phyloP scores from a whole-genome alignment of 495 filamentous ascomycete genomes.

The Aspergillus diversus region DNA sequence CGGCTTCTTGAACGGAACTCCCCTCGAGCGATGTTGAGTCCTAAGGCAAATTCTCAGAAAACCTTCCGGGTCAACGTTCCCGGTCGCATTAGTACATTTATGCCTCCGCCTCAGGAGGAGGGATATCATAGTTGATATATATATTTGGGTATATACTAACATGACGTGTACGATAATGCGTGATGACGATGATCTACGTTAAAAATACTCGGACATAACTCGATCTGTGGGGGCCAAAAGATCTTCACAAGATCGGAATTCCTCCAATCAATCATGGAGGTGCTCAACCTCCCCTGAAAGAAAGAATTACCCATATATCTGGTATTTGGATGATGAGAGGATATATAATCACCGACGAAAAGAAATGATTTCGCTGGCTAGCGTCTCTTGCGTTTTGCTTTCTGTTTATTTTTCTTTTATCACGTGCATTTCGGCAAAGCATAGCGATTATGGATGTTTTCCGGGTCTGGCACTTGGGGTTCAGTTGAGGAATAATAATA shows the following conservation, averaged over 20 bases:
- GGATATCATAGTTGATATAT: conserved; percentile 16
- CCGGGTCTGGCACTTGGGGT: not conserved
- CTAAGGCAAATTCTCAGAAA: conserved; percentile 29
- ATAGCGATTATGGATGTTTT: not conserved
- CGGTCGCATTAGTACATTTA: conserved; percentile 20
- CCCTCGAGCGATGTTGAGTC: conserved; percentile 23
- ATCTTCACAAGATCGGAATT: not conserved
- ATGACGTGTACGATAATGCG: not conserved
- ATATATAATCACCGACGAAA: not conserved
- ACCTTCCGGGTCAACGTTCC: conserved; percentile 41
- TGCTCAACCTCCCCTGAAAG: not conserved
- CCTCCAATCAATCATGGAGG: conserved; percentile 1
- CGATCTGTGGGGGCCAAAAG: not conserved
- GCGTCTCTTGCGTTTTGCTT: not conserved
- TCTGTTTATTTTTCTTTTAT: not conserved
- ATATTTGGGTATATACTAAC: not conserved
- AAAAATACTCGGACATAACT: not conserved
- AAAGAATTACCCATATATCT: not conserved
- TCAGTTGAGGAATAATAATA: not conserved
- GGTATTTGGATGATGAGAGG: not conserved
- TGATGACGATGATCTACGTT: conserved; percentile 15
- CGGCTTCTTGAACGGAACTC: conserved; percentile 33
- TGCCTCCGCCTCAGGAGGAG: conserved; percentile 11
- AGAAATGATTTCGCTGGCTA: not conserved
- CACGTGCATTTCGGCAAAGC: not conserved